Conservation (phyloP, 2,329 filamentous ascomycete genomes). For the Fusarium cyanostomum region DNA sequence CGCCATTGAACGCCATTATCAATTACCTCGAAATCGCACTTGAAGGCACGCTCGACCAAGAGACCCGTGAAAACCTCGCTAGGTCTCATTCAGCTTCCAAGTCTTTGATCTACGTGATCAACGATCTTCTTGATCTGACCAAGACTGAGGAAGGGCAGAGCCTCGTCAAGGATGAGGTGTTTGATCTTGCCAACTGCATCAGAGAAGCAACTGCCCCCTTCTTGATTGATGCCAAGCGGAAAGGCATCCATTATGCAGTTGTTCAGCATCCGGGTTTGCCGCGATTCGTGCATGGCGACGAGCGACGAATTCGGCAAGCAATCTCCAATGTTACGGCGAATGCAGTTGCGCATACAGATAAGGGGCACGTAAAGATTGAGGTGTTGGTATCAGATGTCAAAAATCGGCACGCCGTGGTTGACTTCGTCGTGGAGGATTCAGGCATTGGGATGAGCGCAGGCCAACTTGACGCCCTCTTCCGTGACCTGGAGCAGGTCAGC, state of each 20-base stretch:
- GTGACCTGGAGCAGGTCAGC: conserved; percentile 67
- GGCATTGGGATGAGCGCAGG: conserved; percentile 75
- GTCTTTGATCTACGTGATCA: conserved; percentile 92
- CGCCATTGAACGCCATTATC: conserved; percentile 91
- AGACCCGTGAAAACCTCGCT: conserved; percentile 84
- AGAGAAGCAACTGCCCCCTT: conserved; percentile 83
- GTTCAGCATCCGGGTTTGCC: conserved; percentile 75
- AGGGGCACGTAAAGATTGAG: conserved; percentile 76
- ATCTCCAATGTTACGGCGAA: conserved; percentile 87
- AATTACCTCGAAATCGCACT: conserved; percentile 93
- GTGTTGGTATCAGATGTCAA: conserved; percentile 67
- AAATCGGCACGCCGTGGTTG: conserved; percentile 69
- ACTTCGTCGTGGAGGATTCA: conserved; percentile 80
- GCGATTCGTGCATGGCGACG: conserved; percentile 77
- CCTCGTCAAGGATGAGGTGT: conserved; percentile 81
- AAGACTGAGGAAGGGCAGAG: conserved; percentile 85
- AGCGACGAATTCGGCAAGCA: conserved; percentile 80
- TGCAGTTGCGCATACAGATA: conserved; percentile 78
- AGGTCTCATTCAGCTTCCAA: conserved; percentile 92
- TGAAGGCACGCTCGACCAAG: conserved; percentile 80
- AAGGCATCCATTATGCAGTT: conserved; percentile 76
- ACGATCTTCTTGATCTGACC: conserved; percentile 87
- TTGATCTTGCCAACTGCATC: conserved; percentile 76
- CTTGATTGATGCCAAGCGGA: conserved; percentile 76
- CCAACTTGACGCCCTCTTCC: conserved; percentile 65